These are phyloP conservation scores for Lomentospora prolificans DNA, from an alignment of 2,329 filamentous ascomycete species.

Conservation along the genomic window DNA sequence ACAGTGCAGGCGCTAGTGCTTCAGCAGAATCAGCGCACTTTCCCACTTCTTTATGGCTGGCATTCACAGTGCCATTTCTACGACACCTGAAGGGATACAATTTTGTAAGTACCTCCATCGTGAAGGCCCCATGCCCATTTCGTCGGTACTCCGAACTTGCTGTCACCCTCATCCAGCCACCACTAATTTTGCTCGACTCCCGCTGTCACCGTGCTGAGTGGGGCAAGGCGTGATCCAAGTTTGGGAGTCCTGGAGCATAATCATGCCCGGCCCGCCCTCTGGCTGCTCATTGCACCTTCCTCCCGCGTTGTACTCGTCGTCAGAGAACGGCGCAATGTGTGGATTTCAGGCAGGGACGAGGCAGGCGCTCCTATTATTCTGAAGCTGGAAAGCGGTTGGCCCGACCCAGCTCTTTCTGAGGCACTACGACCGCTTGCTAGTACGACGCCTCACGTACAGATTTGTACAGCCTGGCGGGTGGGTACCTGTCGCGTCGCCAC, in stretches of 20 bases:
- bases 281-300: background rate
- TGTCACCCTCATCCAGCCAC: background rate
- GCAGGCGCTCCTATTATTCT: too few relatives aligned
- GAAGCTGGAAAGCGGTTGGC: too few relatives aligned
- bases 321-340: too few relatives aligned
- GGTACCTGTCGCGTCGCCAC: too few relatives aligned
- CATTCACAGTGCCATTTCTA: background rate
- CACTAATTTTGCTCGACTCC: background rate
- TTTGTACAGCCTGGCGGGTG: too few relatives aligned
- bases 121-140: background rate
- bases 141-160: background rate
- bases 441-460: too few relatives aligned
- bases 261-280: background rate
- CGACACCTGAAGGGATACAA: background rate
- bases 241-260: background rate
- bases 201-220: background rate
- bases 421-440: too few relatives aligned
- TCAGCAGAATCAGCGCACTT: background rate
- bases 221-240: background rate
- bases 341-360: too few relatives aligned
- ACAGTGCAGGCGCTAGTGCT: background rate
- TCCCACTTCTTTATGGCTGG: too few relatives aligned
- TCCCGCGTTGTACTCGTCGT: too few relatives aligned
- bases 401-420: too few relatives aligned
- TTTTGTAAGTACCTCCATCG: background rate